These are phyloP conservation scores for Cytospora piceae DNA, from an alignment of 2,329 filamentous ascomycete genomes.

Conservation along the genomic window DNA sequence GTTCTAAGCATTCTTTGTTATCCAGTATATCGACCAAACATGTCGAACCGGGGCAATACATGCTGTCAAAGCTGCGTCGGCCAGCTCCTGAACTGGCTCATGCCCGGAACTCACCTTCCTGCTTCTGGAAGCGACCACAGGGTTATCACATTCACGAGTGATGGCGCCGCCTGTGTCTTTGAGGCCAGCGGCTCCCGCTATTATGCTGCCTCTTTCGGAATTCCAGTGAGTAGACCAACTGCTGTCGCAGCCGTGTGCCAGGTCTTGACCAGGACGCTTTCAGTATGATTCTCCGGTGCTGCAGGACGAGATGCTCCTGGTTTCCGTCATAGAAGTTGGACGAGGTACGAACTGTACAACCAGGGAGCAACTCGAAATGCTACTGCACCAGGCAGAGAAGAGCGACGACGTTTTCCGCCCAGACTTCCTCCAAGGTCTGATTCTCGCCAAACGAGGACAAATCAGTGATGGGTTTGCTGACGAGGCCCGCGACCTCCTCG, in stretches of 20 bases:
- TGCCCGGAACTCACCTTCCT: neutral
- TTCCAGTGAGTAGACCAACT: neutral
- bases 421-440: neutral
- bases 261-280: neutral
- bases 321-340: neutral
- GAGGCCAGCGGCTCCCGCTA: neutral
- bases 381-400: constrained; percentile 5
- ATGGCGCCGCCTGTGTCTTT: too few species aligned
- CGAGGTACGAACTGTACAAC: neutral
- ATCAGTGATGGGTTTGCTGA: neutral
- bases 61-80: too few species aligned
- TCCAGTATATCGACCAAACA: neutral
- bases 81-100: too few species aligned
- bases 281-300: constrained; percentile 1
- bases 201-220: neutral
- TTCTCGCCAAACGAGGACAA: neutral
- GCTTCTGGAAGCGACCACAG: neutral
- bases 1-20: neutral
- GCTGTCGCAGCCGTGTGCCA: neutral
- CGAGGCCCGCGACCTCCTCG: neutral
- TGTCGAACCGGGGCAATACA: neutral
- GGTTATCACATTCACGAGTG: too few species aligned
- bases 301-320: neutral
- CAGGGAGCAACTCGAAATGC: neutral
- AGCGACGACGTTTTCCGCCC: constrained; percentile 1